Conservation (phyloP, 352 stramenopile species). For the Phytophthora podocarpi region DNA sequence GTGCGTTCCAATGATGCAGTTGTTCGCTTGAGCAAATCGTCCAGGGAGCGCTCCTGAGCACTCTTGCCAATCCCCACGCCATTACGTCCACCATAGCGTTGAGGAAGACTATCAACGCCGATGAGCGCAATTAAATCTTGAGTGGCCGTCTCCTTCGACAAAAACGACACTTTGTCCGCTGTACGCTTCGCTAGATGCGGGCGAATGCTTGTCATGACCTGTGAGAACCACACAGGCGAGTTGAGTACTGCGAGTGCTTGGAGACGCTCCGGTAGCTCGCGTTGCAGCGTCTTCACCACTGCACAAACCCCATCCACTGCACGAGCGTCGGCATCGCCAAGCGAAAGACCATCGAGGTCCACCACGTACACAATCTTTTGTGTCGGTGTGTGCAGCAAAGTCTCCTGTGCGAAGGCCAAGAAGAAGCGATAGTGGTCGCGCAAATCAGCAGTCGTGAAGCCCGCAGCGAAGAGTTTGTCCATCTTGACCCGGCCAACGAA, state of each 20-base stretch:
- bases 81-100: slow-evolving; percentile 75
- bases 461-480: slow-evolving; percentile 64
- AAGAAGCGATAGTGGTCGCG: slow-evolving; percentile 82
- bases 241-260: slow-evolving; percentile 70
- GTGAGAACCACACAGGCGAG: slow-evolving; percentile 80
- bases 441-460: slow-evolving; percentile 77
- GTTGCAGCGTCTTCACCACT: slow-evolving; percentile 64
- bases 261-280: slow-evolving; percentile 68
- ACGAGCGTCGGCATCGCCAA: slow-evolving; percentile 69
- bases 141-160: slow-evolving; percentile 43
- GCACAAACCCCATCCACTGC: slow-evolving; percentile 63
- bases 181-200: slow-evolving; percentile 64
- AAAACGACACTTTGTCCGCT: slow-evolving; percentile 70
- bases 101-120: slow-evolving; percentile 72
- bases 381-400: slow-evolving; percentile 55
- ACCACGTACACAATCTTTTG: slow-evolving; percentile 83
- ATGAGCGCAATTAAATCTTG: slow-evolving; percentile 64
- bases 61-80: slow-evolving; percentile 80
- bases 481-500: slow-evolving; percentile 83
- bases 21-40: slow-evolving; percentile 71
- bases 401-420: slow-evolving; percentile 73
- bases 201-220: slow-evolving; percentile 70
- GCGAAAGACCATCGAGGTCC: slow-evolving; percentile 77
- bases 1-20: slow-evolving; percentile 74
- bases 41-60: slow-evolving; percentile 68